A percentile compares a stretch with the other conserved stretches of the same genome.
phyloP scores from a whole-genome alignment of 2,329 filamentous ascomycete species.

The Sporothrix phasma region DNA sequence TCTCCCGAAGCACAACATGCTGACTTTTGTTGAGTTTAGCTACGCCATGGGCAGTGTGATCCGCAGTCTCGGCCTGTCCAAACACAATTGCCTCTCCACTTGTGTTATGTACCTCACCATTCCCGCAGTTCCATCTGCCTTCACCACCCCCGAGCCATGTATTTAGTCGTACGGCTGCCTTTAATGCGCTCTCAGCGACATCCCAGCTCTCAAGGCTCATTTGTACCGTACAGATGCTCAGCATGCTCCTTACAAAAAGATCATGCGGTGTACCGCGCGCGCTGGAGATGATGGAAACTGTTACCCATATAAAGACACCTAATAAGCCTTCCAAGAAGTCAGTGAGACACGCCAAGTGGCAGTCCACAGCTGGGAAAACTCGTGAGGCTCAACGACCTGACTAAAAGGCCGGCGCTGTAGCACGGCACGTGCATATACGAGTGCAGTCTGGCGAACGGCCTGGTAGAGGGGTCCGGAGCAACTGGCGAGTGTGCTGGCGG shows the following conservation, averaged over 20 bases:
- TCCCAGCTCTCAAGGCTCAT: slow-evolving; percentile 42
- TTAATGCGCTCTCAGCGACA: slow-evolving; percentile 30
- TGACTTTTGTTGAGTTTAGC: not conserved
- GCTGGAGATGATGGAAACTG: slow-evolving; percentile 31
- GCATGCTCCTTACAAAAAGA: slow-evolving; percentile 37
- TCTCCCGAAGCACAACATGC: not conserved
- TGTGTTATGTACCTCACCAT: not conserved
- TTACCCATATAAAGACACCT: slow-evolving; percentile 41
- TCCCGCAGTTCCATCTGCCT: not conserved
- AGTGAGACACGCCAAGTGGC: slow-evolving; percentile 38
- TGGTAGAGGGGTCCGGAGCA: slow-evolving; percentile 36
- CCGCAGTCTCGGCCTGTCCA: not conserved
- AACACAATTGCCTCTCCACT: not conserved
- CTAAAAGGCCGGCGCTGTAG: slow-evolving; percentile 33
- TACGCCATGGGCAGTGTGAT: not conserved
- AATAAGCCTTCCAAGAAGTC: slow-evolving; percentile 36
- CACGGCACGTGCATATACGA: slow-evolving; percentile 40
- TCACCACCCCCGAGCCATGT: slow-evolving; percentile 29
- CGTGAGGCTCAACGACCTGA: slow-evolving; percentile 28
- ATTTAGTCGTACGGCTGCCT: slow-evolving; percentile 31
- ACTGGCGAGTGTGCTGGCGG: not conserved
- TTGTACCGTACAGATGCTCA: slow-evolving; percentile 35
- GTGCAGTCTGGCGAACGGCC: slow-evolving; percentile 35
- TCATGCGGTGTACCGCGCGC: slow-evolving; percentile 32
- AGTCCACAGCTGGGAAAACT: slow-evolving; percentile 37